Percentiles rank a stretch among this genome's conserved stretches.
phyloP scores from a whole-genome alignment of 75 land plant genomes.

The Selaginella moellendorffii region DNA sequence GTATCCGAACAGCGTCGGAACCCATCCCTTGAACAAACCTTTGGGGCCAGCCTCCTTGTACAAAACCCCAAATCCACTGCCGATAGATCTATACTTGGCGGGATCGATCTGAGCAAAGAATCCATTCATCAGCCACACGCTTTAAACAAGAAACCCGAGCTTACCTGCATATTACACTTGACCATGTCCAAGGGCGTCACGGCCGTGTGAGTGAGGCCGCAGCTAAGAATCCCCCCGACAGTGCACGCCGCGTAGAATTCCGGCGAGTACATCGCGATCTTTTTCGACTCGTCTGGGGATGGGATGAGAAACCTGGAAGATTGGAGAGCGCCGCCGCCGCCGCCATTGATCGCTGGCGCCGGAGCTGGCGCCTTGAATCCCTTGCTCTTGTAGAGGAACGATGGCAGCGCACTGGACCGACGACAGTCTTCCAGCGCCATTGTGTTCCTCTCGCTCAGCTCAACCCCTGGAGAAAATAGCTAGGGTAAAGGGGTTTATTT shows the following conservation, averaged over 20 bases:
- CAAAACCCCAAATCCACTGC: constrained; percentile 12
- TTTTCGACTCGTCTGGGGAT: constrained; percentile 5
- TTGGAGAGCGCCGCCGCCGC: too few relatives aligned
- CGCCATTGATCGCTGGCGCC: too few relatives aligned
- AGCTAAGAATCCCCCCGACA: constrained; percentile 25
- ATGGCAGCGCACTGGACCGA: too few relatives aligned
- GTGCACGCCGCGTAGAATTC: constrained; percentile 22
- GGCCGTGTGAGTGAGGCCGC: constrained; percentile 28
- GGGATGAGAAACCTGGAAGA: background rate
- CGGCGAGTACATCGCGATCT: constrained; percentile 26
- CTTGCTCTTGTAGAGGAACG: too few relatives aligned
- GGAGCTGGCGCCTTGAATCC: too few relatives aligned
- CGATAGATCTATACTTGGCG: constrained; percentile 22
- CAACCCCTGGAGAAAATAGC: too few relatives aligned
- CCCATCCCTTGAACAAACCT: constrained; percentile 29
- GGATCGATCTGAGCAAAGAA: constrained; percentile 29
- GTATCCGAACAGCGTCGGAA: constrained; percentile 30
- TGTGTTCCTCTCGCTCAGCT: too few relatives aligned
- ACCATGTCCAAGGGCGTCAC: constrained; percentile 36
- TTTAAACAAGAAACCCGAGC: background rate
- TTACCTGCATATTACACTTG: constrained; percentile 29
- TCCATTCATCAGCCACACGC: background rate
- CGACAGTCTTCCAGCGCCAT: too few relatives aligned
- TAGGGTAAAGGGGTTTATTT: too few relatives aligned
- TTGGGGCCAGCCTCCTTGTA: constrained; percentile 20